phyloP scores from a whole-genome alignment of 2,329 filamentous ascomycete genomes.

The Claviceps africana region DNA sequence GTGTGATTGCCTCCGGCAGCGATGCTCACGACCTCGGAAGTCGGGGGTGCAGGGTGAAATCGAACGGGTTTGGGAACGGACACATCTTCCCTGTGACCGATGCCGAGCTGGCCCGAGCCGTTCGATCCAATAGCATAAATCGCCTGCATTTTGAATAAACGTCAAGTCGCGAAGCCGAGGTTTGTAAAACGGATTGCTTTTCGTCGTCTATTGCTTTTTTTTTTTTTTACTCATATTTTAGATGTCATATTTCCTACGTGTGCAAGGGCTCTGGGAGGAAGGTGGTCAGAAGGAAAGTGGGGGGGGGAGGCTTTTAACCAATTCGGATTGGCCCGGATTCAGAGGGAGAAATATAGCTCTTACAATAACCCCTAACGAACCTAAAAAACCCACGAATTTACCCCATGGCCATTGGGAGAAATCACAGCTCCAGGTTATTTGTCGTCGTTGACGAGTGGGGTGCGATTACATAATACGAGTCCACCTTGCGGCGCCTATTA shows the following conservation, averaged over 20 bases:
- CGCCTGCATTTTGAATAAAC: conserved; percentile 26
- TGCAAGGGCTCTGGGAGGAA: too few species aligned
- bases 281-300: too few species aligned
- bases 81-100: conserved; percentile 58
- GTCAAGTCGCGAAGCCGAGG: neutral
- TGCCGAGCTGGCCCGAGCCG: conserved; percentile 59
- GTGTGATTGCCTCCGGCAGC: conserved; percentile 78
- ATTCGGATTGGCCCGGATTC: too few species aligned
- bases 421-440: neutral
- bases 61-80: conserved; percentile 48
- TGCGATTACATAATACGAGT: conserved; percentile 2
- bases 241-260: neutral
- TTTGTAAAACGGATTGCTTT: neutral
- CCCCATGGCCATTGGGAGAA: too few species aligned
- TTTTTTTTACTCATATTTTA: too few species aligned
- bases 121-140: conserved; percentile 64
- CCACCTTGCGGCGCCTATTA: neutral
- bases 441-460: neutral
- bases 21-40: conserved; percentile 24
- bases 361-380: too few species aligned
- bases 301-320: too few species aligned
- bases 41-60: conserved; percentile 32
- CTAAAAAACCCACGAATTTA: too few species aligned
- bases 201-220: neutral
- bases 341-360: too few species aligned